These are phyloP conservation scores for Avena sativa DNA, from an alignment of 176 grass and related monocot genomes.

Conservation along the genomic window DNA sequence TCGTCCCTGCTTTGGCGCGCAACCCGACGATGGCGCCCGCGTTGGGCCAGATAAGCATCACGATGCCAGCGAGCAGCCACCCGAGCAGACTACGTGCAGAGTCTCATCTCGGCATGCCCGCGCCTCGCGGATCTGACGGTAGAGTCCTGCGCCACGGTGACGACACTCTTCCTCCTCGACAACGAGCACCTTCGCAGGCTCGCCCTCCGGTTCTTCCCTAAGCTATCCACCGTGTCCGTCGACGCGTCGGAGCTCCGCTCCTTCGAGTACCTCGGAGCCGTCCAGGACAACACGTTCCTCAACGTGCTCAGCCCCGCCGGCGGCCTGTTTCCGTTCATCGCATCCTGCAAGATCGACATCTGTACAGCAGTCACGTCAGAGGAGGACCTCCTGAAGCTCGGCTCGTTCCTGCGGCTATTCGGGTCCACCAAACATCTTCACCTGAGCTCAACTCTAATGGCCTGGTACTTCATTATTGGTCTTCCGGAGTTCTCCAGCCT, in stretches of 20 bases:
- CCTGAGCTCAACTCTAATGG: not conserved
- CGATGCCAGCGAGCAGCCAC: not conserved
- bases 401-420: not conserved
- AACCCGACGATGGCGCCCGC: too few species aligned
- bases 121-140: slow-evolving; percentile 17
- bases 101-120: slow-evolving; percentile 9
- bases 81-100: not conserved
- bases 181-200: not conserved
- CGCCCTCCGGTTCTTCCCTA: slow-evolving; percentile 4
- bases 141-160: not conserved
- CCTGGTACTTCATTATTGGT: not conserved
- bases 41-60: too few species aligned
- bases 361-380: not conserved
- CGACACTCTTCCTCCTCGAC: not conserved
- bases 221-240: not conserved
- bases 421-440: not conserved
- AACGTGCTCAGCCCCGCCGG: not conserved
- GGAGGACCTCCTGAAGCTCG: not conserved
- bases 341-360: not conserved
- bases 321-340: not conserved
- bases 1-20: too few species aligned
- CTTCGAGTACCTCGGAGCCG: slow-evolving; percentile 22
- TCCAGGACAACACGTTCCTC: not conserved
- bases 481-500: not conserved
- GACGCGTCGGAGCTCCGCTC: not conserved